phyloP scores from a whole-genome alignment of 2,329 filamentous ascomycete species.

The Xylaria sp. region DNA sequence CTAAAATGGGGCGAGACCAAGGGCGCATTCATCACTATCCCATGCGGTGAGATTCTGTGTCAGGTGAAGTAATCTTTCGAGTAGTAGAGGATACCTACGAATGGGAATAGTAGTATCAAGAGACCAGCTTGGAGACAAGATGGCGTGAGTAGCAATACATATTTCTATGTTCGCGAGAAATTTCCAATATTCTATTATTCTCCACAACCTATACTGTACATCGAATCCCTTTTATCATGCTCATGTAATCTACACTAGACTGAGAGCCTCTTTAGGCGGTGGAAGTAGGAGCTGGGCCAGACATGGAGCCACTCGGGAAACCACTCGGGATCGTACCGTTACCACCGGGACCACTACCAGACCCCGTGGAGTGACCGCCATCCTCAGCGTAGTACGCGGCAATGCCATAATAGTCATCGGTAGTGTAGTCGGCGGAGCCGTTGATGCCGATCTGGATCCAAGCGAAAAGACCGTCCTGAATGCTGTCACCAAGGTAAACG shows the following conservation, averaged over 20 bases:
- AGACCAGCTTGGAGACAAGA: neutral
- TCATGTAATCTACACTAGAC: neutral
- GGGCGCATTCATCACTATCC: constrained; percentile 36
- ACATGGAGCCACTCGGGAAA: constrained; percentile 32
- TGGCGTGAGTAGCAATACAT: neutral
- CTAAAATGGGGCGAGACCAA: constrained; percentile 26
- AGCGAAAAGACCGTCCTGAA: constrained; percentile 58
- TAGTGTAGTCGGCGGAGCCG: constrained; percentile 49
- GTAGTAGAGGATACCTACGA: neutral
- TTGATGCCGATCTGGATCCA: constrained; percentile 62
- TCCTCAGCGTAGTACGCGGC: constrained; percentile 45
- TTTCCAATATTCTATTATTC: neutral
- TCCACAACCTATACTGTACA: neutral
- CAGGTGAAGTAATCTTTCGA: constrained; percentile 8
- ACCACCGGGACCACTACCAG: constrained; percentile 20
- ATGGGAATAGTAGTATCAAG: neutral
- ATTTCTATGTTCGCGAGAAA: neutral
- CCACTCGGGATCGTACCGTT: constrained; percentile 42
- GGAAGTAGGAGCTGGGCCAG: constrained; percentile 27
- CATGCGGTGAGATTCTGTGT: constrained; percentile 34
- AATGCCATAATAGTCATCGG: constrained; percentile 44
- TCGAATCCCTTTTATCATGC: neutral
- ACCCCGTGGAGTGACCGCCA: constrained; percentile 44
- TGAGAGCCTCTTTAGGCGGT: constrained; percentile 1
- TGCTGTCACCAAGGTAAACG: constrained; percentile 60